Evolutionary conservation across 2,329 filamentous ascomycete genomes (phyloP), one percentile per base, ranked within the genome.

Genomic region (Sporothrix brasiliensis): DNA sequence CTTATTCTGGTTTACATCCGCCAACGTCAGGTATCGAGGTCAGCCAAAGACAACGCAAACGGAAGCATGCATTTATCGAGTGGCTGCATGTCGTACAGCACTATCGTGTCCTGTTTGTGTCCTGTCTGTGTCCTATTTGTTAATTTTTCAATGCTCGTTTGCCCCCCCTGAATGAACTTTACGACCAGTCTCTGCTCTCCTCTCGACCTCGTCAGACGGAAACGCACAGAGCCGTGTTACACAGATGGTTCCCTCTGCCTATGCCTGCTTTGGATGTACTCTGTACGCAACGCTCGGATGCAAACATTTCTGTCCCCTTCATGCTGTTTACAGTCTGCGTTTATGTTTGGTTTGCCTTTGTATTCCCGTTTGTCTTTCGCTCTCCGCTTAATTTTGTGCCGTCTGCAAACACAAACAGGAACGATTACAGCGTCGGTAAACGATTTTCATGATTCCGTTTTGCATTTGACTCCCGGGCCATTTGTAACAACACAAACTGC

Each of bases 161-260:
- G 1, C 56, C 34, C 52, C 58, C n/a, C n/a, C 41, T 7, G 16
- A 41, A 14, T 44, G 41, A 13, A 50, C 3, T 50, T 50, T 21
- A n/a, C 11, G 5, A 7, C n/a, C 16, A 7, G 21, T 14, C 41
- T 61, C 58, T 27, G 3, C 16, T 63, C 39, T 47, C 41, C 54
- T 41, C 16, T n/a, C 19, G 54, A 24, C 58, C 58, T 63, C 58
- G 58, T 47, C 58, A 19, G 39, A 63, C 58, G 58, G 58, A 63
- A 47, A 63, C 11, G 39, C 39, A 63, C 58, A 63, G 39, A 63
- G 21, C 34, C 58, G 39, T 21, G 58, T 47, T 63, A 19, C 58
- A 63, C 58, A 47, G 14, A 21, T 5, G 44, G 21, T 10, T 63
- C 4, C 39, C 58, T 39, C n/a, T 21, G 39, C n/a, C 10, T 39